Conservation (phyloP, 176 grass and related monocot species). For the Carex scoparia region DNA sequence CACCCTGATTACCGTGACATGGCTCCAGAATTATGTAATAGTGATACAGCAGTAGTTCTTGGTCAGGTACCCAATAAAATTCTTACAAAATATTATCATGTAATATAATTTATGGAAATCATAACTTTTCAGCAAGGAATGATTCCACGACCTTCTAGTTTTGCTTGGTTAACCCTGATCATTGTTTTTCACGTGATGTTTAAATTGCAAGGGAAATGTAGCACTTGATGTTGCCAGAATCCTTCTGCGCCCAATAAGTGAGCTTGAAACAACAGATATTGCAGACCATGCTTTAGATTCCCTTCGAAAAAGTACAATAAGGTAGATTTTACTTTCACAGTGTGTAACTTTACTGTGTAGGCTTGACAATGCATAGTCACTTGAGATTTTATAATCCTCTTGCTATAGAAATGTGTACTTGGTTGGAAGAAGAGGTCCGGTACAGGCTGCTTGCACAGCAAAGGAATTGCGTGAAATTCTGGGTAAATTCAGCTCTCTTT, state of each 20-base stretch:
- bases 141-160: not conserved
- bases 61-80: constrained; percentile 53
- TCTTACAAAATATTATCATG: constrained; percentile 5
- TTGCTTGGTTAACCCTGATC: not conserved
- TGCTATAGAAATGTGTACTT: constrained; percentile 74
- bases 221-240: constrained; percentile 89
- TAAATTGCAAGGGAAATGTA: constrained; percentile 73
- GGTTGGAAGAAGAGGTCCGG: constrained; percentile 76
- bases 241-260: constrained; percentile 56
- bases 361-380: not conserved
- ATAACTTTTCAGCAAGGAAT: constrained; percentile 1
- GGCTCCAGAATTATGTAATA: constrained; percentile 56
- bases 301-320: constrained; percentile 63
- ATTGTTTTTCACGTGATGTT: not conserved
- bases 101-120: constrained; percentile 8
- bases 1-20: constrained; percentile 66
- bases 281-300: constrained; percentile 70
- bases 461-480: constrained; percentile 90
- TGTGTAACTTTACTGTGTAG: not conserved
- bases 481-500: constrained; percentile 30
- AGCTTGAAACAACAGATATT: constrained; percentile 87
- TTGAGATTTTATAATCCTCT: constrained; percentile 20
- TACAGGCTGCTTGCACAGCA: constrained; percentile 88
- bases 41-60: constrained; percentile 75
- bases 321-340: constrained; percentile 28